Evolutionary conservation across 1,284 basidiomycete genomes (phyloP).

Genomic region (Fomitopsis palustris): DNA sequence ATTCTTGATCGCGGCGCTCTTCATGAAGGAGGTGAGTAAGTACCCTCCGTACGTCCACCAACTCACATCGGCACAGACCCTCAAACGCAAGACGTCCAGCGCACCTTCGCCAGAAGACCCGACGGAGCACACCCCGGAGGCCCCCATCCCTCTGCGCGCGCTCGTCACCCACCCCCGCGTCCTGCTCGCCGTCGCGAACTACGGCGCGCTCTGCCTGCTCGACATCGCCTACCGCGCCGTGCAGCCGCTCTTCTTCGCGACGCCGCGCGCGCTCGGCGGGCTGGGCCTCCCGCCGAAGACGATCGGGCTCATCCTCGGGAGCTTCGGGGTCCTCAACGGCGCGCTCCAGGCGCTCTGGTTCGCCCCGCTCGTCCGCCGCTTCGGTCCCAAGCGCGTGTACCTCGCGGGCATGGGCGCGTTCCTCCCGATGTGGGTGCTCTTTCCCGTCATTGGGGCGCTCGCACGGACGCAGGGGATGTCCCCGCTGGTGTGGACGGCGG

Average conservation of each 20-base stretch:
- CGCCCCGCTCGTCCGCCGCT: slow-evolving; percentile 46
- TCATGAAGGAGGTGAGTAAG: slow-evolving; percentile 46
- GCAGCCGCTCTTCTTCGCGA: slow-evolving; percentile 65
- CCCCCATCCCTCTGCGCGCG: slow-evolving; percentile 40
- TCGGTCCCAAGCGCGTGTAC: slow-evolving; percentile 57
- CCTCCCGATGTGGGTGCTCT: slow-evolving; percentile 47
- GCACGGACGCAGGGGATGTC: slow-evolving; percentile 20
- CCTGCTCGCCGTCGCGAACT: slow-evolving; percentile 59
- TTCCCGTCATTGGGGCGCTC: slow-evolving; percentile 52
- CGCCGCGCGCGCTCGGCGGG: slow-evolving; percentile 61
- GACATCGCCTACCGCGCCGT: slow-evolving; percentile 65
- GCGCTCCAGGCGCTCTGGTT: slow-evolving; percentile 59
- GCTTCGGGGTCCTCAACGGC: slow-evolving; percentile 60
- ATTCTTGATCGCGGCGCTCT: slow-evolving; percentile 35
- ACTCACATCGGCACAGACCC: slow-evolving; percentile 18
- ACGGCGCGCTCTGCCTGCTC: slow-evolving; percentile 61
- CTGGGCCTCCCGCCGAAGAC: slow-evolving; percentile 55
- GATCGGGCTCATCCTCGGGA: slow-evolving; percentile 57
- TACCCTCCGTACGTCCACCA: background rate
- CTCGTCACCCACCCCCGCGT: slow-evolving; percentile 40
- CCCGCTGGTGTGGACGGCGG: slow-evolving; percentile 25
- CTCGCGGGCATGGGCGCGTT: slow-evolving; percentile 45
- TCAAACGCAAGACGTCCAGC: slow-evolving; percentile 15
- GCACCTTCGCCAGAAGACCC: slow-evolving; percentile 13
- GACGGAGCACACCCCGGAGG: slow-evolving; percentile 13